A percentile compares a stretch with the other conserved stretches of the same genome.
phyloP scores from a whole-genome alignment of 352 stramenopile genomes.

The Peronospora destructor region DNA sequence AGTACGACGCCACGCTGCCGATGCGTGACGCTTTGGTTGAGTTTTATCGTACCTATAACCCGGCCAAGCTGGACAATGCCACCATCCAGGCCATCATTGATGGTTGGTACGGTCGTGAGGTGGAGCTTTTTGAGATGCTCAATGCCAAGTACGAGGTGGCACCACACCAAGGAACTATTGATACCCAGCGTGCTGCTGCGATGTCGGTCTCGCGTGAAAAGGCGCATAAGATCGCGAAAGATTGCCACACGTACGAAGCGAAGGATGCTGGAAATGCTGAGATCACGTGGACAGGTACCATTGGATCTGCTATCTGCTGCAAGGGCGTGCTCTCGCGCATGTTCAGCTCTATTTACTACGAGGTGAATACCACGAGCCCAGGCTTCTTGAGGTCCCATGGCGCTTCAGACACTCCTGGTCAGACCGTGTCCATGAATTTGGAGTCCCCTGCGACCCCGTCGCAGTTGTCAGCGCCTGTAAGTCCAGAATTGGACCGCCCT shows the following conservation, averaged over 20 bases:
- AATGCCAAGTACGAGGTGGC: constrained; percentile 82
- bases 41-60: constrained; percentile 83
- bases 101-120: constrained; percentile 74
- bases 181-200: constrained; percentile 34
- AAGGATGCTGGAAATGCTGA: constrained; percentile 52
- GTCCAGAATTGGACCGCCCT: constrained; percentile 20
- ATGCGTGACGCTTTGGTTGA: constrained; percentile 71
- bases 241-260: constrained; percentile 46
- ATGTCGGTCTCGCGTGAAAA: constrained; percentile 46
- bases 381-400: constrained; percentile 46
- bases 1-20: constrained; percentile 73
- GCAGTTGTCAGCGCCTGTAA: constrained; percentile 33
- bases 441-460: constrained; percentile 49
- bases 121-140: constrained; percentile 85
- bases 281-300: constrained; percentile 45
- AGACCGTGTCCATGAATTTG: constrained; percentile 44
- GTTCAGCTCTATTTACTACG: constrained; percentile 70
- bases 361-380: constrained; percentile 70
- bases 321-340: constrained; percentile 49
- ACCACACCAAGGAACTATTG: constrained; percentile 64
- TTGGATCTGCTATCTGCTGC: constrained; percentile 66
- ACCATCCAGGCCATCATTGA: constrained; percentile 85
- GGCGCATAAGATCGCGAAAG: constrained; percentile 46
- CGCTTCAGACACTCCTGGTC: constrained; percentile 56
- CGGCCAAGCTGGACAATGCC: constrained; percentile 74